Evolutionary conservation across 2,329 filamentous ascomycete species (phyloP).

Genomic region (Chaetomium sp.): DNA sequence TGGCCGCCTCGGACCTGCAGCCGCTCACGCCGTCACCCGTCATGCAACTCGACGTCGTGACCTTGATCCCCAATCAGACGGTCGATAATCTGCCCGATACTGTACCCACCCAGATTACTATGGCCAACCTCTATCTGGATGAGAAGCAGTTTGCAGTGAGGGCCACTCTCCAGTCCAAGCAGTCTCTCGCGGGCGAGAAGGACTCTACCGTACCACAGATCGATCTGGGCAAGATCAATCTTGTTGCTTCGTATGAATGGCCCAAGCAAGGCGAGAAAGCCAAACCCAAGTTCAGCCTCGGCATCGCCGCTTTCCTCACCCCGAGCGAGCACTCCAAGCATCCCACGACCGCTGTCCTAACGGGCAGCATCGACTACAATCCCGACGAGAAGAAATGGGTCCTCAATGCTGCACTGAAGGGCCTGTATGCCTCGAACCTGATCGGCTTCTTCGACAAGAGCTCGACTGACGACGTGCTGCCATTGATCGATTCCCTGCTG

Average conservation of each 20-base stretch:
- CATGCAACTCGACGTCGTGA: not conserved
- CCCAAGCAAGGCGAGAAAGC: too few species aligned
- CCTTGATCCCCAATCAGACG: slow-evolving; percentile 5
- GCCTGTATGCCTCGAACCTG: slow-evolving; percentile 5
- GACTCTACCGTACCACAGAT: slow-evolving; percentile 5
- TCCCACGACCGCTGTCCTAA: not conserved
- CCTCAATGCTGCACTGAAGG: not conserved
- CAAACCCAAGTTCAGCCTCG: not conserved
- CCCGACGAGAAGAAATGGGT: not conserved
- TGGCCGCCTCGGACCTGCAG: not conserved
- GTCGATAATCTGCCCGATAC: slow-evolving; percentile 5
- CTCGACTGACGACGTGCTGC: slow-evolving; percentile 22
- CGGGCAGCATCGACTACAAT: not conserved
- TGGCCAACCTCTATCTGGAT: not conserved
- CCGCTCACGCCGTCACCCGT: not conserved
- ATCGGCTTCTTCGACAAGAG: slow-evolving; percentile 1
- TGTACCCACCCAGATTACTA: slow-evolving; percentile 3
- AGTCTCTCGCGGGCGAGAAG: not conserved
- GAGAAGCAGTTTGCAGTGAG: not conserved
- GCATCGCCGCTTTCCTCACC: not conserved
- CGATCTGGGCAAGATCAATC: not conserved
- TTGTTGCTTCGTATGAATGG: not conserved
- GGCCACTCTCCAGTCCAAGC: slow-evolving; percentile 7
- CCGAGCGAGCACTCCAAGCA: not conserved
- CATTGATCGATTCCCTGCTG: slow-evolving; percentile 30